phyloP scores from a whole-genome alignment of 345 rosid genomes.

The Arabidopsis arenosa region DNA sequence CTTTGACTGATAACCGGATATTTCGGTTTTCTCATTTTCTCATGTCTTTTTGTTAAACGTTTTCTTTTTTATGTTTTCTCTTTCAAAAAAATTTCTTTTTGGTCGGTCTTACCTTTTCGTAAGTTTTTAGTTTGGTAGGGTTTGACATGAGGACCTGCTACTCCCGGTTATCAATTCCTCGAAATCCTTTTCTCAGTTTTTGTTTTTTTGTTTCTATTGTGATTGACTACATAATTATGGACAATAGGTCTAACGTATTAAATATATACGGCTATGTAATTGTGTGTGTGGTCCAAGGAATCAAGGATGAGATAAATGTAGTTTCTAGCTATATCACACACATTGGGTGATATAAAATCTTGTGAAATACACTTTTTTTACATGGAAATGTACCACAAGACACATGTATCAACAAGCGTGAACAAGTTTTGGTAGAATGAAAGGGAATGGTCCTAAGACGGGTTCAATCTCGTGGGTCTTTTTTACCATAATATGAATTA shows the following conservation, averaged over 20 bases:
- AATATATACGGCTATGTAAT: background rate
- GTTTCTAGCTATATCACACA: slow-evolving; percentile 1
- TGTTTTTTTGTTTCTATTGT: background rate
- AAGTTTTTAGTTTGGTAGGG: slow-evolving; percentile 21
- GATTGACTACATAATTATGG: slow-evolving; percentile 8
- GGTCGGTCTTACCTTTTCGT: slow-evolving; percentile 31
- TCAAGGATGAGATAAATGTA: slow-evolving; percentile 21
- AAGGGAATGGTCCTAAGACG: background rate
- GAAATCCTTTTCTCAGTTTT: background rate
- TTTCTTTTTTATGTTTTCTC: background rate
- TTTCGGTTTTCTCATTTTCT: background rate
- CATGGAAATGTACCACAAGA: slow-evolving; percentile 5
- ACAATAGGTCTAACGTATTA: background rate
- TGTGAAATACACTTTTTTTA: background rate
- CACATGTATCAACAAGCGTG: slow-evolving; percentile 3
- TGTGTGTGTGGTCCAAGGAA: slow-evolving; percentile 21
- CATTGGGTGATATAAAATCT: background rate
- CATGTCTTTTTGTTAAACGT: background rate
- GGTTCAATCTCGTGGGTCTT: background rate
- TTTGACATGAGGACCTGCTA: slow-evolving; percentile 15
- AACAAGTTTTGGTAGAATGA: background rate
- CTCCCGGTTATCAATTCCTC: slow-evolving; percentile 16
- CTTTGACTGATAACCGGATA: slow-evolving; percentile 7
- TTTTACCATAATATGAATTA: background rate
- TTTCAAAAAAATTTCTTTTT: slow-evolving; percentile 16